Percentiles rank a stretch among this genome's conserved stretches.
phyloP scores from a whole-genome alignment of 495 filamentous ascomycete genomes.

The Polyplosphaeria fusca region DNA sequence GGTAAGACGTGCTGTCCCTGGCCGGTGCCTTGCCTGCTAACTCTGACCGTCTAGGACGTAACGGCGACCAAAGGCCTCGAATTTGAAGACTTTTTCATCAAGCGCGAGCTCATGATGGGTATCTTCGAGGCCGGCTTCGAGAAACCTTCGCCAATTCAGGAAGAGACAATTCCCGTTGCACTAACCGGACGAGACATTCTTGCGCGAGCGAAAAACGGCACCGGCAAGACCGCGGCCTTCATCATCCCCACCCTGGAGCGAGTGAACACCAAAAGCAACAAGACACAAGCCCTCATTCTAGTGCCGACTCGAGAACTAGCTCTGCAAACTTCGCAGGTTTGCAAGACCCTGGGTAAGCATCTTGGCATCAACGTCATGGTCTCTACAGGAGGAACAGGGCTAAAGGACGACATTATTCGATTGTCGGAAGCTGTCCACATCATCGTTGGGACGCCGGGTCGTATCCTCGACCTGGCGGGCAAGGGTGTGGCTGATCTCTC shows the following conservation, averaged over 20 bases:
- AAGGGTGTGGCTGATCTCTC: slow-evolving; percentile 96
- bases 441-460: slow-evolving; percentile 92
- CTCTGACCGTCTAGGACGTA: slow-evolving; percentile 65
- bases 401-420: slow-evolving; percentile 96
- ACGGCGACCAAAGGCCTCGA: slow-evolving; percentile 95
- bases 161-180: slow-evolving; percentile 96
- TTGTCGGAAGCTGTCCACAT: slow-evolving; percentile 93
- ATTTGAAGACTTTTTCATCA: slow-evolving; percentile 94
- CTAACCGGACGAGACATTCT: slow-evolving; percentile 93
- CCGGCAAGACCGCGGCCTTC: slow-evolving; percentile 96
- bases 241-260: slow-evolving; percentile 93
- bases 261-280: slow-evolving; percentile 91
- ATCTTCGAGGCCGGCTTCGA: slow-evolving; percentile 99
- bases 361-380: slow-evolving; percentile 99
- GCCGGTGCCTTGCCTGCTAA: not conserved
- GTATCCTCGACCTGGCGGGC: slow-evolving; percentile 90
- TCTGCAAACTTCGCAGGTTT: slow-evolving; percentile 98
- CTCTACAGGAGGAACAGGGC: slow-evolving; percentile 87
- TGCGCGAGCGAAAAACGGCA: slow-evolving; percentile 96
- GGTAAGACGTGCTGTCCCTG: slow-evolving; percentile 46
- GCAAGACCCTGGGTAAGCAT: slow-evolving; percentile 96
- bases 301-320: slow-evolving; percentile 96
- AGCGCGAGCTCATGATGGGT: slow-evolving; percentile 93
- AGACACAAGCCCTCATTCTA: slow-evolving; percentile 92
- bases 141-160: slow-evolving; percentile 97